A percentile compares a stretch with the other conserved stretches of the same genome.
phyloP scores from a whole-genome alignment of 2,329 filamentous ascomycete species.

The Raffaelea deltoideospora region DNA sequence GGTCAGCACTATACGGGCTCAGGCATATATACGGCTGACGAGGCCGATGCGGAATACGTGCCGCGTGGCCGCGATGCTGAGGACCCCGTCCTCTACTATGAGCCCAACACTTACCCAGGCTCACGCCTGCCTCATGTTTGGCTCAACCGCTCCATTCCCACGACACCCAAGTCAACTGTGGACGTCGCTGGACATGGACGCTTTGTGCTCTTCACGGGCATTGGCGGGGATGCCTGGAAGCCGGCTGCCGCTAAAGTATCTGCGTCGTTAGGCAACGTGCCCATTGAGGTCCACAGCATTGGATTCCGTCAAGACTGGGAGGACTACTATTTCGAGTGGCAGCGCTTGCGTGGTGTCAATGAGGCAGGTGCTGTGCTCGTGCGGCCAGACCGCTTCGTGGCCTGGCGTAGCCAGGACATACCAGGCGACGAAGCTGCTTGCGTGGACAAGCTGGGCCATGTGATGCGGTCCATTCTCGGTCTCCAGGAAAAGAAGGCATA shows the following conservation, averaged over 20 bases:
- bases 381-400: conserved; percentile 43
- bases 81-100: conserved; percentile 26
- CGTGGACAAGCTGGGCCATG: conserved; percentile 1
- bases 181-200: conserved; percentile 42
- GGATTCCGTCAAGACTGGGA: conserved; percentile 44
- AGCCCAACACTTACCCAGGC: conserved; percentile 41
- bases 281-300: conserved; percentile 34
- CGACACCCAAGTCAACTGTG: conserved; percentile 33
- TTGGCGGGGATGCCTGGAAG: conserved; percentile 40
- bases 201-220: conserved; percentile 36
- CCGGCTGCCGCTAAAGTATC: conserved; percentile 24
- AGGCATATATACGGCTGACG: conserved; percentile 29
- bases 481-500: too few species aligned
- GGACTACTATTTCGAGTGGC: conserved; percentile 49
- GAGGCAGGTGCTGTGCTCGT: conserved; percentile 43
- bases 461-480: conserved; percentile 1
- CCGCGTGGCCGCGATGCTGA: conserved; percentile 5
- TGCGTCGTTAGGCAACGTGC: conserved; percentile 21
- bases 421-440: conserved; percentile 2
- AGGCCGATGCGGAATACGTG: conserved; percentile 12
- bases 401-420: conserved; percentile 24
- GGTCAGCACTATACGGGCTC: conserved; percentile 35
- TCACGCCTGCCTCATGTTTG: conserved; percentile 46
- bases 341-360: conserved; percentile 31
- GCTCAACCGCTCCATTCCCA: conserved; percentile 35